Evolutionary conservation across 306 rosid species (phyloP), one percentile per base, ranked within the genome.

Genomic region (Hippophae rhamnoides): DNA sequence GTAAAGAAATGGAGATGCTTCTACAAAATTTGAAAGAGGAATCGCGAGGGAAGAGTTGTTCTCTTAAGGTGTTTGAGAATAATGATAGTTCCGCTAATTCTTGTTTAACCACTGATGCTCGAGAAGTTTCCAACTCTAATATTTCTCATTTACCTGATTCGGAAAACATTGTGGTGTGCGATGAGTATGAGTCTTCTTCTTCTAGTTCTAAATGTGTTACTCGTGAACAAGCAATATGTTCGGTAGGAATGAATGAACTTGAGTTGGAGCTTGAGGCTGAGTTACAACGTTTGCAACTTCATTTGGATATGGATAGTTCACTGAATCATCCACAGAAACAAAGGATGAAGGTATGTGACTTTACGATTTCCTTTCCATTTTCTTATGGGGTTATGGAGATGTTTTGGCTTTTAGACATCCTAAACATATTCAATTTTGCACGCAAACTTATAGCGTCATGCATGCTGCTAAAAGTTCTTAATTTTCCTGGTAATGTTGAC

Each of bases 251-350:
- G 51, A 76, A 74, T 43, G 84, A 75, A 55, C 86, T 92, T 7
- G 88, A 86, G 79, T 83, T 70, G 42, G 94, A 92, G 67, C 83
- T 92, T 64, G 86, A 78, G 49, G 76, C 80, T 45, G 99, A 92
- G 78, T 75, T 88, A 41, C 88, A 88, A 56, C 75, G 73, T 68
- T 46, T 92, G 82, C 85, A 92, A 72, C 50, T 80, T 56, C 79
- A 74, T 68, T 75, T 88, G 78, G 97, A 88, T 56, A 68, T 69
- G 11, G 96, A 83, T 58, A 57, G 69, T 66, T 72, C 67, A 53
- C 52, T 57, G 26, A 66, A 64, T 52, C 73, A 62, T 46, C 57
- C 72, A 10, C 79, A 69, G 14, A 73, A 74, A 54, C 75, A 61
- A 67, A 72, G 43, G 27, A 40, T 65, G 31, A 43, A 78, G 90